These are phyloP conservation scores for Cadophora sp. DNA, from an alignment of 2,329 filamentous ascomycete species.

Conservation along the genomic window DNA sequence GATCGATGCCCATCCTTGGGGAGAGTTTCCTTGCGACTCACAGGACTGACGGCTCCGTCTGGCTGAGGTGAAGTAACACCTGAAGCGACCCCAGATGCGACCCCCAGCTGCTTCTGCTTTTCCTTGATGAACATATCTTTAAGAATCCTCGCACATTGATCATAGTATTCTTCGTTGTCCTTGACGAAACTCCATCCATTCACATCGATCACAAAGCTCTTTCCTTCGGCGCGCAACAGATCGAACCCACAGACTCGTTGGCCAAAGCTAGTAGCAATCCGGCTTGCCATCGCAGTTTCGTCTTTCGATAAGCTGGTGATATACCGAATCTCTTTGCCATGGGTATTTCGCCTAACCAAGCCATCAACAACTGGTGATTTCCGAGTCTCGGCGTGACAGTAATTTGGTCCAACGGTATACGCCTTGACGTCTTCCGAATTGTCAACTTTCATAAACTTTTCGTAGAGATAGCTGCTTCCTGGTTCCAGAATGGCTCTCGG, in stretches of 20 bases:
- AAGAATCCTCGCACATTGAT: conserved; percentile 85
- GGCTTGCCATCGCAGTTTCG: conserved; percentile 85
- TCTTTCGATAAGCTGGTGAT: conserved; percentile 83
- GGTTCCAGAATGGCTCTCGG: conserved; percentile 85
- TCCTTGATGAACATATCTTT: conserved; percentile 88
- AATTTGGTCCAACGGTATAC: conserved; percentile 91
- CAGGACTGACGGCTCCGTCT: conserved; percentile 30
- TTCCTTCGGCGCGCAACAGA: conserved; percentile 82
- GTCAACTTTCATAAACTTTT: conserved; percentile 95
- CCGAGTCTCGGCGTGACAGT: conserved; percentile 95
- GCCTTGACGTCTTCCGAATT: conserved; percentile 99
- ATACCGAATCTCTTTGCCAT: conserved; percentile 96
- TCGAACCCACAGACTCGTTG: conserved; percentile 97
- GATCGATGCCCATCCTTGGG: conserved; percentile 54
- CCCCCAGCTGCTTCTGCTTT: conserved; percentile 61
- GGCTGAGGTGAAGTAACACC: conserved; percentile 40
- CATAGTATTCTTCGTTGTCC: conserved; percentile 98
- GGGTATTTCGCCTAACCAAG: conserved; percentile 92
- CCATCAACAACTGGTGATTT: conserved; percentile 98
- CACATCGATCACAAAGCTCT: conserved; percentile 97
- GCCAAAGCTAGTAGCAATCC: conserved; percentile 90
- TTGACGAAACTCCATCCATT: conserved; percentile 99
- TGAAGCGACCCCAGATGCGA: conserved; percentile 25
- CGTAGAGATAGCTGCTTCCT: conserved; percentile 89
- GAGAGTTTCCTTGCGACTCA: conserved; percentile 33